Percentiles rank a stretch among this genome's conserved stretches.
phyloP scores from a whole-genome alignment of 1,284 basidiomycete species.

The Malassezia pachydermatis region DNA sequence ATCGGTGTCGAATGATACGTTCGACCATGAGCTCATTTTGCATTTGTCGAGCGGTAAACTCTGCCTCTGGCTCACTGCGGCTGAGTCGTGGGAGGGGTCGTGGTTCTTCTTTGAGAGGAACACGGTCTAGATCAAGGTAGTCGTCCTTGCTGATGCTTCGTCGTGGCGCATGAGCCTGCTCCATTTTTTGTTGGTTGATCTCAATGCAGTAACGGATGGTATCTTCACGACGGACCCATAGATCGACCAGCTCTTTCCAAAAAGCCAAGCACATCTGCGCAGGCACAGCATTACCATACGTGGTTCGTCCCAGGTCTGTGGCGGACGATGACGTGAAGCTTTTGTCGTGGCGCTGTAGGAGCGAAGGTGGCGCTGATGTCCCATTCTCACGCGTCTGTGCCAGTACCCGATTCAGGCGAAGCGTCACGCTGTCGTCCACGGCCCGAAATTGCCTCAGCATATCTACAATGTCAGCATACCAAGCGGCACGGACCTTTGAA shows the following conservation, averaged over 20 bases:
- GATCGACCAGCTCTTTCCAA: conserved; percentile 32
- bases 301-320: conserved; percentile 30
- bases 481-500: conserved; percentile 22
- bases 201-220: conserved; percentile 32
- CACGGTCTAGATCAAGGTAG: conserved; percentile 27
- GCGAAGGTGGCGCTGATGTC: conserved; percentile 25
- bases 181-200: conserved; percentile 18
- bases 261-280: conserved; percentile 26
- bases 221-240: conserved; percentile 38
- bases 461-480: conserved; percentile 8
- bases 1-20: conserved; percentile 30
- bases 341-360: conserved; percentile 22
- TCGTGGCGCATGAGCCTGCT: not conserved
- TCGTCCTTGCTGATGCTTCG: conserved; percentile 7
- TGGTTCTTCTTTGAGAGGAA: no score
- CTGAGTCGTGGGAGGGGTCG: not conserved
- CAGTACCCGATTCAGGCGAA: conserved; percentile 31
- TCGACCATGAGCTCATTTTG: conserved; percentile 40
- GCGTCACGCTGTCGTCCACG: conserved; percentile 39
- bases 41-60: conserved; percentile 26
- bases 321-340: conserved; percentile 17
- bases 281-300: conserved; percentile 24
- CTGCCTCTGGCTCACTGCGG: conserved; percentile 10
- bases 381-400: conserved; percentile 33
- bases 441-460: conserved; percentile 37